Evolutionary conservation across 805 yeast genomes (phyloP).

Genomic region (Nakazawaea holstii): DNA sequence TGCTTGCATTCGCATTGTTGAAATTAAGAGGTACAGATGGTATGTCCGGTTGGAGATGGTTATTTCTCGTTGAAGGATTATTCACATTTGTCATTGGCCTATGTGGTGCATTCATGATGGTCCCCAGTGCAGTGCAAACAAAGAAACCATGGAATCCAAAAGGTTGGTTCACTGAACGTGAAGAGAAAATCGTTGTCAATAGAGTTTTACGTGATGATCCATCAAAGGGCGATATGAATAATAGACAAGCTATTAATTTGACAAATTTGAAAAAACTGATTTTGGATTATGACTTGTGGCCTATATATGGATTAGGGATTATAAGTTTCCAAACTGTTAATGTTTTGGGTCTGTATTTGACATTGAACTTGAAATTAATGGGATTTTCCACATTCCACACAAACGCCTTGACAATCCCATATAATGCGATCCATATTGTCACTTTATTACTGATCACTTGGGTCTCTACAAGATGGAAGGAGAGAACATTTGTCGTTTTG

Average conservation of each 20-base stretch:
- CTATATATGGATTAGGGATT: constrained; percentile 44
- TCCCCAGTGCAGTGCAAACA: constrained; percentile 50
- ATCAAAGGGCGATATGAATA: constrained; percentile 55
- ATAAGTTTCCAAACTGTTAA: constrained; percentile 30
- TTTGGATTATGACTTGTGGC: constrained; percentile 50
- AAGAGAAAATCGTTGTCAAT: constrained; percentile 34
- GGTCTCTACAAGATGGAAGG: constrained; percentile 28
- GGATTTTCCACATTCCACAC: constrained; percentile 51
- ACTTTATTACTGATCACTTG: constrained; percentile 30
- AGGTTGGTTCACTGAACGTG: constrained; percentile 37
- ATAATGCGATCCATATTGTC: constrained; percentile 31
- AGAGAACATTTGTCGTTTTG: constrained; percentile 18
- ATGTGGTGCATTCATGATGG: constrained; percentile 42
- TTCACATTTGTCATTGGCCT: constrained; percentile 35
- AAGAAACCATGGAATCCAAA: constrained; percentile 42
- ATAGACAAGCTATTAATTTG: constrained; percentile 45
- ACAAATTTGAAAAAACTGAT: constrained; percentile 34
- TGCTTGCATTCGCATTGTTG: constrained; percentile 47
- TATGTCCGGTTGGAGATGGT: constrained; percentile 32
- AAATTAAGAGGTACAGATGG: constrained; percentile 23
- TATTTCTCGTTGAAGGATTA: constrained; percentile 27
- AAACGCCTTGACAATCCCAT: constrained; percentile 49
- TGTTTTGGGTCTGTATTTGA: constrained; percentile 39
- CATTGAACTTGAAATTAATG: constrained; percentile 39
- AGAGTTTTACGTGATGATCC: constrained; percentile 38